Conservation (phyloP, 1,139 yeast species). For the Suhomyces taliae region DNA sequence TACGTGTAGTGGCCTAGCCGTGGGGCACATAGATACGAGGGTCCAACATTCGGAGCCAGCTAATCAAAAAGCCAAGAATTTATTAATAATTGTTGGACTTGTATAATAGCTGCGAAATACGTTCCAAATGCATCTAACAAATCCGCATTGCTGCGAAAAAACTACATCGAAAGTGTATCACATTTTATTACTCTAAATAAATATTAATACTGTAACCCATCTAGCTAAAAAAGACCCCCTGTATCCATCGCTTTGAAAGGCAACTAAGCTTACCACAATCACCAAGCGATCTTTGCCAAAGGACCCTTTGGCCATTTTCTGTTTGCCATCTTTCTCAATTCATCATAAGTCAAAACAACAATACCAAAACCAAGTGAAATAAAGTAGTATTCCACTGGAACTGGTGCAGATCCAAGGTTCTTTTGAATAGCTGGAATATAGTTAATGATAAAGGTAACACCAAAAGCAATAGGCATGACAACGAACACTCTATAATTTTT, state of each 20-base stretch:
- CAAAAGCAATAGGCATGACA: constrained; percentile 40
- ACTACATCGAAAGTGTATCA: too few relatives aligned
- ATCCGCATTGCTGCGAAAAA: too few relatives aligned
- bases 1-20: too few relatives aligned
- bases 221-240: too few relatives aligned
- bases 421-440: constrained; percentile 46
- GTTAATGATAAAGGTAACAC: constrained; percentile 46
- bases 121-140: too few relatives aligned
- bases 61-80: too few relatives aligned
- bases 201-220: not conserved
- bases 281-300: constrained; percentile 48
- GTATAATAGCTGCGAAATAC: too few relatives aligned
- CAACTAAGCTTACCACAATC: not conserved
- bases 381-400: constrained; percentile 51
- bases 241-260: too few relatives aligned
- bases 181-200: too few relatives aligned
- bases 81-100: too few relatives aligned
- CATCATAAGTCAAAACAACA: constrained; percentile 41
- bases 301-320: constrained; percentile 38
- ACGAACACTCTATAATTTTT: constrained; percentile 30
- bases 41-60: too few relatives aligned
- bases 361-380: constrained; percentile 49
- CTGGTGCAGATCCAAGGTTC: constrained; percentile 36
- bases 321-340: constrained; percentile 38
- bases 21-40: too few relatives aligned